These are phyloP conservation scores for Ilyonectria robusta DNA, from an alignment of 2,329 filamentous ascomycete species.

Conservation along the genomic window DNA sequence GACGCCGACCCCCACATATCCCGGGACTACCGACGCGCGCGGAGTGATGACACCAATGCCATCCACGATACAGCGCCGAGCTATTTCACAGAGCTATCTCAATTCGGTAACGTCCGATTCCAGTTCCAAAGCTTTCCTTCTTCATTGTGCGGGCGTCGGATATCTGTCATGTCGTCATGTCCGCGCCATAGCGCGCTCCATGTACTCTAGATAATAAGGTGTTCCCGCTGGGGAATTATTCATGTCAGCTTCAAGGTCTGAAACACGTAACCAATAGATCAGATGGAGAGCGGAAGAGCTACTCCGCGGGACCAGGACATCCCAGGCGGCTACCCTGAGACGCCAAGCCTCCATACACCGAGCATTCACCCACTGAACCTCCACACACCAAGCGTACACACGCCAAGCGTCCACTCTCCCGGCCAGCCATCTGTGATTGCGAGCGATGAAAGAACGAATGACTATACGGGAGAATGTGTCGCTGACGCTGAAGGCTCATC, in stretches of 20 bases:
- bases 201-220: neutral
- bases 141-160: neutral
- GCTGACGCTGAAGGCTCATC: neutral
- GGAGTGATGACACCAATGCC: neutral
- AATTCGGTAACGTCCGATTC: too few species aligned
- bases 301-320: slow-evolving; percentile 45
- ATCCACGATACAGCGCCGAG: too few species aligned
- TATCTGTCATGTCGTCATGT: neutral
- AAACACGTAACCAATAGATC: neutral
- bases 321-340: slow-evolving; percentile 45
- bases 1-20: slow-evolving; percentile 2
- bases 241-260: neutral
- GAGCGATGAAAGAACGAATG: neutral
- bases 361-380: neutral
- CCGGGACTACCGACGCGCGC: neutral
- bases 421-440: slow-evolving; percentile 21
- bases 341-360: slow-evolving; percentile 35
- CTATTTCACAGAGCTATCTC: too few species aligned
- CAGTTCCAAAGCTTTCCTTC: neutral
- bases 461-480: too few species aligned
- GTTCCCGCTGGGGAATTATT: neutral
- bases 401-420: slow-evolving; percentile 39
- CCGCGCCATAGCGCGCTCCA: neutral
- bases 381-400: slow-evolving; percentile 4
- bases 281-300: slow-evolving; percentile 40